Percentiles rank a stretch among this genome's conserved stretches.
These are phyloP conservation scores for Coleophoma cylindrospora DNA, from an alignment of 2,329 filamentous ascomycete species.

Conservation along the genomic window DNA sequence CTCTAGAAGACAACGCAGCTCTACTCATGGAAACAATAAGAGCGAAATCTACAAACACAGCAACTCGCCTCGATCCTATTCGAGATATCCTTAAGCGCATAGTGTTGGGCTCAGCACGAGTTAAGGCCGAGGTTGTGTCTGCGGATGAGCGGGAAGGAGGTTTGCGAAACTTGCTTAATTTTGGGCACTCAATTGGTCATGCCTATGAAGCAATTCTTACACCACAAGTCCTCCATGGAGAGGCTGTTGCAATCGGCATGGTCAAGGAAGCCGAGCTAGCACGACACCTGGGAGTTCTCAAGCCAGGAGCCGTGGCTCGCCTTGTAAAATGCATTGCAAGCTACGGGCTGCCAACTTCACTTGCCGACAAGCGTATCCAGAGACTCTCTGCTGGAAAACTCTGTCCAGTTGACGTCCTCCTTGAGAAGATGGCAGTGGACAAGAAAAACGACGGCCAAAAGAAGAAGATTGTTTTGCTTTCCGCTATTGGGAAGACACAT, in stretches of 20 bases:
- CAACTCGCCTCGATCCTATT: slow-evolving; percentile 63
- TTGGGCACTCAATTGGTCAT: slow-evolving; percentile 96
- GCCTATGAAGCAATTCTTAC: slow-evolving; percentile 94
- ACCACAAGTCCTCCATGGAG: slow-evolving; percentile 90
- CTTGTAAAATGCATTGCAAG: slow-evolving; percentile 91
- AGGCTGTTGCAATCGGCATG: slow-evolving; percentile 97
- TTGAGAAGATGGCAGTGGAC: slow-evolving; percentile 94
- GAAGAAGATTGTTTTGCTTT: slow-evolving; percentile 93
- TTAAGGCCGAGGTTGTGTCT: slow-evolving; percentile 93
- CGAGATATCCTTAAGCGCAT: slow-evolving; percentile 67
- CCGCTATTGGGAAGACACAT: slow-evolving; percentile 81
- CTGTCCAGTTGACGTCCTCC: slow-evolving; percentile 79
- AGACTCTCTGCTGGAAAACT: slow-evolving; percentile 80
- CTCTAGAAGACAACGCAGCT: slow-evolving; percentile 76
- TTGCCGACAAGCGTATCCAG: slow-evolving; percentile 77
- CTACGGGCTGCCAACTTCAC: slow-evolving; percentile 81
- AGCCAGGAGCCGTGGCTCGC: slow-evolving; percentile 81
- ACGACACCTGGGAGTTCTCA: slow-evolving; percentile 79
- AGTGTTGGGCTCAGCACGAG: slow-evolving; percentile 83
- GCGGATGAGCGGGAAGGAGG: slow-evolving; percentile 92
- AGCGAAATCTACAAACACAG: slow-evolving; percentile 45
- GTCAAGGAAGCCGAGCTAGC: slow-evolving; percentile 95
- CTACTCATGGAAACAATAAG: slow-evolving; percentile 70
- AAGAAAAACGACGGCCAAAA: slow-evolving; percentile 96
- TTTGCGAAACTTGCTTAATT: slow-evolving; percentile 90